phyloP scores from a whole-genome alignment of 2,329 filamentous ascomycete species.

The Diaporthe citriasiana region DNA sequence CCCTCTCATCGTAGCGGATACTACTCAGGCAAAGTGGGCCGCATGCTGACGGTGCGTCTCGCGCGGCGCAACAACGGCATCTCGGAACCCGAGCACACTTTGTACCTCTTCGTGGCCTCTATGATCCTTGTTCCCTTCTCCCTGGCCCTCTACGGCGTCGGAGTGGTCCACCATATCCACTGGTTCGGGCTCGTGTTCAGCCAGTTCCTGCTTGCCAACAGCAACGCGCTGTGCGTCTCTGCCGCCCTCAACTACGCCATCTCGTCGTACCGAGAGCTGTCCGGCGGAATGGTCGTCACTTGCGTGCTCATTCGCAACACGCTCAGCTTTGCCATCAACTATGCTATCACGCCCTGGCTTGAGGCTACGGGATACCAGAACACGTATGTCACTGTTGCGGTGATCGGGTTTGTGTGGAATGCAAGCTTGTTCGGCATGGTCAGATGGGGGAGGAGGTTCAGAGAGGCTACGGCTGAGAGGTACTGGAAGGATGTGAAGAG shows the following conservation, averaged over 20 bases:
- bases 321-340: conserved; percentile 56
- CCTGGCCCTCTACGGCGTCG: conserved; percentile 46
- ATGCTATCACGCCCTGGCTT: conserved; percentile 52
- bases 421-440: conserved; percentile 61
- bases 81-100: conserved; percentile 46
- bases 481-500: conserved; percentile 36
- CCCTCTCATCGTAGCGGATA: conserved; percentile 47
- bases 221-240: conserved; percentile 47
- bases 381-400: conserved; percentile 55
- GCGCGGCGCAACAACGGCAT: conserved; percentile 46
- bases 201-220: conserved; percentile 48
- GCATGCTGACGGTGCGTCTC: conserved; percentile 43
- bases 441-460: conserved; percentile 54
- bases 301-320: conserved; percentile 55
- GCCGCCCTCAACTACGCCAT: conserved; percentile 51
- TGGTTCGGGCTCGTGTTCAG: conserved; percentile 51
- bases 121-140: conserved; percentile 44
- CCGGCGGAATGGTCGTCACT: conserved; percentile 50
- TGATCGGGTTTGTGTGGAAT: conserved; percentile 54
- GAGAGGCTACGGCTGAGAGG: conserved; percentile 24
- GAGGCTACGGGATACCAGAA: conserved; percentile 55
- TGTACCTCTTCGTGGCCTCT: conserved; percentile 44
- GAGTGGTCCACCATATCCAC: conserved; percentile 49
- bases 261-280: conserved; percentile 50
- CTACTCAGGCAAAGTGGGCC: conserved; percentile 46